Evolutionary conservation across 805 yeast genomes (phyloP), one percentile per base, ranked within the genome.

Genomic region (Ogataea glucozyma): DNA sequence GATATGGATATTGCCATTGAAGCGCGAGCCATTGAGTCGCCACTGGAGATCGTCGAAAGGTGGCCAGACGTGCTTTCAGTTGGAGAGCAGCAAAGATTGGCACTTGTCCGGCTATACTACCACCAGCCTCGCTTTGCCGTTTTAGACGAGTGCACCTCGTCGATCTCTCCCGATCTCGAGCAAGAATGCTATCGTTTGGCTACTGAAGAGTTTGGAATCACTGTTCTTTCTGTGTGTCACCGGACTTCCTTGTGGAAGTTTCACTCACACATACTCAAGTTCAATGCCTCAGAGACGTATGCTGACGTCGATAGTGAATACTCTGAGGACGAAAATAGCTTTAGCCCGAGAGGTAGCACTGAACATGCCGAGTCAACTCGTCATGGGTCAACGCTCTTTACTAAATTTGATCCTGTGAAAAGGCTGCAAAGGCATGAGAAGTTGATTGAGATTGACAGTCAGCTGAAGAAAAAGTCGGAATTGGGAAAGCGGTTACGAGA

Each of bases 101-200:
- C 97, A 11, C 83, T 91, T 85, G 96, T 95, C 2, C 76, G 97
- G 56, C 72, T 90, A 64, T 90, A 86, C 60, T 90, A 89, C 60
- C 97, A 90, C 64, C 75, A 76, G 56, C 98, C 98, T 2, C 85
- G 81, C 62, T 90, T 89, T 72, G 98, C 98, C 0, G 96, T 90
- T 19, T 70, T 90, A 51, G 98, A 90, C 66, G 98, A 90, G 69
- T 90, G 97, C 64, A 90, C 98, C 1, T 88, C 96, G 3, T 91
- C 96, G 1, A 95, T 90, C 2, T 83, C 97, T 0, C 87, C 93
- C 9, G 86, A 85, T 47, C 83, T 89, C 79, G 98, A 90, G 61
- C 88, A 85, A 48, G 80, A 83, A 54, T 89, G 91, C 87, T 90
- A 90, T 58, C 65, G 79, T 39, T 84, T 85, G 56, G 96, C 97